Evolutionary conservation across 2,329 filamentous ascomycete species (phyloP).

Genomic region (Teratosphaeria destructans): DNA sequence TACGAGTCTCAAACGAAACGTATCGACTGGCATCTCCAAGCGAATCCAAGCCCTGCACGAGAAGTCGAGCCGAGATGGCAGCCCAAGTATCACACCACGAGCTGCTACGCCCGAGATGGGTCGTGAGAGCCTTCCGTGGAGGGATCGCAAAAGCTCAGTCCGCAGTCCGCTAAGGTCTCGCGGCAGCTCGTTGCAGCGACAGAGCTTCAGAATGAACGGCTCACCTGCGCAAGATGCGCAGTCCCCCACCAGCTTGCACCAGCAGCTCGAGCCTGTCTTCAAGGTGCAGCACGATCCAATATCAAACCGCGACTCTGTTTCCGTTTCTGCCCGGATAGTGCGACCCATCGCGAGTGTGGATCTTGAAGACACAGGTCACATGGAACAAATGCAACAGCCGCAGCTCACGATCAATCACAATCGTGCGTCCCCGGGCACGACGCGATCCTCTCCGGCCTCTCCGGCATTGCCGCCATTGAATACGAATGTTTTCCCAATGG

Average conservation of each 20-base stretch:
- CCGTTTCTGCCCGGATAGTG: slow-evolving; percentile 76
- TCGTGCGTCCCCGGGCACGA: slow-evolving; percentile 3
- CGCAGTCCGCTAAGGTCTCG: slow-evolving; percentile 10
- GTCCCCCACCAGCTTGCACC: slow-evolving; percentile 5
- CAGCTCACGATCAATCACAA: slow-evolving; percentile 54
- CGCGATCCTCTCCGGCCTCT: not conserved
- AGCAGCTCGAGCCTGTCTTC: slow-evolving; percentile 27
- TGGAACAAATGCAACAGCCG: slow-evolving; percentile 36
- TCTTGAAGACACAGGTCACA: slow-evolving; percentile 12
- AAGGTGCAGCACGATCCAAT: slow-evolving; percentile 28
- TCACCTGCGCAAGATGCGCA: slow-evolving; percentile 2
- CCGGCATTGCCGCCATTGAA: slow-evolving; percentile 3
- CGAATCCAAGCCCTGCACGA: slow-evolving; percentile 90
- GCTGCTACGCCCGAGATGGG: not conserved
- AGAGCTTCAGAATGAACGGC: slow-evolving; percentile 7
- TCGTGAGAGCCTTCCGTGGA: not conserved
- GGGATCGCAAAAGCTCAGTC: slow-evolving; percentile 5
- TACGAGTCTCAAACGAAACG: slow-evolving; percentile 51
- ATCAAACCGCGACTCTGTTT: slow-evolving; percentile 61
- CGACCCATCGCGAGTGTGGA: slow-evolving; percentile 43
- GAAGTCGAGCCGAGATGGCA: slow-evolving; percentile 32
- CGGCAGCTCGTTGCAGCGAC: slow-evolving; percentile 11
- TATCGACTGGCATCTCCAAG: slow-evolving; percentile 85
- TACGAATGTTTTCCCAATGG: not conserved
- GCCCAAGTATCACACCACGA: slow-evolving; percentile 4